Evolutionary conservation across 129 eudicot genomes (phyloP).

Genomic region (Kitagawia praeruptora): DNA sequence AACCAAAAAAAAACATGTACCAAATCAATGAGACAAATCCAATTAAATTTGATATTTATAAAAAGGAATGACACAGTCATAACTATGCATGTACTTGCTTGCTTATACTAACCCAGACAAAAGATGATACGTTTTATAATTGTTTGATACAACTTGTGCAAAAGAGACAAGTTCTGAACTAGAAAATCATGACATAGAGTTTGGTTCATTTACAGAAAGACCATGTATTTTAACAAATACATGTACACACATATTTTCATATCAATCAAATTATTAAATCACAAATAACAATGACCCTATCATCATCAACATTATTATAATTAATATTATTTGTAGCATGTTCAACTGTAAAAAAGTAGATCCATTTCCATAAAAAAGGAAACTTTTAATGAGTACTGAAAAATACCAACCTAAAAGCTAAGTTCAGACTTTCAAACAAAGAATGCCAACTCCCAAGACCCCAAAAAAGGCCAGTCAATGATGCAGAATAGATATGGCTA

Average conservation of each 20-base stretch:
- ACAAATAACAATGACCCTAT: constrained; percentile 14
- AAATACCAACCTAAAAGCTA: constrained; percentile 49
- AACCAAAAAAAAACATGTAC: background rate
- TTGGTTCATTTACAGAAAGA: constrained; percentile 1
- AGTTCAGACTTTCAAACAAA: constrained; percentile 47
- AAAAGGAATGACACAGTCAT: constrained; percentile 18
- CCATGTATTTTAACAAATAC: background rate
- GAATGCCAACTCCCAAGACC: constrained; percentile 53
- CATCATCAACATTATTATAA: constrained; percentile 14
- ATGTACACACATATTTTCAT: constrained; percentile 1
- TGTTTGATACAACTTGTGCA: constrained; percentile 30
- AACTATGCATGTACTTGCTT: constrained; percentile 28
- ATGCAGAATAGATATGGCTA: constrained; percentile 21
- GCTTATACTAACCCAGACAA: constrained; percentile 28
- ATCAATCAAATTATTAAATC: constrained; percentile 1
- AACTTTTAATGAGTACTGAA: constrained; percentile 43
- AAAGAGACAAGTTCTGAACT: constrained; percentile 54
- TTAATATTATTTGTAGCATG: constrained; percentile 31
- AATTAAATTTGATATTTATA: background rate
- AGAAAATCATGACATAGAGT: constrained; percentile 10
- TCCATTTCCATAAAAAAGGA: constrained; percentile 53
- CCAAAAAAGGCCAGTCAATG: constrained; percentile 28
- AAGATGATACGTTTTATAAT: constrained; percentile 33
- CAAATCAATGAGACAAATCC: background rate
- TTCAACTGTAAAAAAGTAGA: constrained; percentile 64